Evolutionary conservation across 23 red algal species (phyloP).

Genomic region (Gracilariopsis chorda): DNA sequence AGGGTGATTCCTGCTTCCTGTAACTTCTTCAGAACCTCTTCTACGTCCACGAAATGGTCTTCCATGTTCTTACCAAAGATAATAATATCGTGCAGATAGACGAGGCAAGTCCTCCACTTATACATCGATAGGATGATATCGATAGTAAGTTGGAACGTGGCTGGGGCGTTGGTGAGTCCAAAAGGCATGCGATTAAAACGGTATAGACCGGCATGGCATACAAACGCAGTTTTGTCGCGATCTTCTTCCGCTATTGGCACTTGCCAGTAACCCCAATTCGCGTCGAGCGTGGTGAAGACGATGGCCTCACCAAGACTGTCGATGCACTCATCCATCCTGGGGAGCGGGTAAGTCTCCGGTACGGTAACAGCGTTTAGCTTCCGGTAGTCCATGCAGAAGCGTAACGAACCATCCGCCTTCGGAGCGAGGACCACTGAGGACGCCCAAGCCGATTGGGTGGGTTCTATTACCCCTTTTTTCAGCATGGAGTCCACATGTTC

Average conservation of each 20-base stretch:
- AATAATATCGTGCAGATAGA: not conserved
- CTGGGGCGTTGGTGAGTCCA: not conserved
- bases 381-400: no score
- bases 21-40: not conserved
- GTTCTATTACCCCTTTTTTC: no score
- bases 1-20: not conserved
- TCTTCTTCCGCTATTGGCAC: not conserved
- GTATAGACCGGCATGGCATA: not conserved
- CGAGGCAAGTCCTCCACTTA: not conserved
- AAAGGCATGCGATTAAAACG: not conserved
- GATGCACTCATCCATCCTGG: not conserved
- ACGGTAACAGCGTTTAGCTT: no score
- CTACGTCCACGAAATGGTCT: not conserved
- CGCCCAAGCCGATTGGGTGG: no score
- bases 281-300: not conserved
- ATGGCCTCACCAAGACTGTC: not conserved
- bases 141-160: not conserved
- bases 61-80: not conserved
- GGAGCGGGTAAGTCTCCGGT: no score
- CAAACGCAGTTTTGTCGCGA: not conserved
- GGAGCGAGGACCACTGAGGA: no score
- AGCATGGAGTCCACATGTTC: no score
- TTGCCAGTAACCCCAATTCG: not conserved
- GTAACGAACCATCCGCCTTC: no score
- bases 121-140: not conserved